Evolutionary conservation across 768 basidiomycete species (phyloP).

Genomic region (Kwoniella bestiolae): DNA sequence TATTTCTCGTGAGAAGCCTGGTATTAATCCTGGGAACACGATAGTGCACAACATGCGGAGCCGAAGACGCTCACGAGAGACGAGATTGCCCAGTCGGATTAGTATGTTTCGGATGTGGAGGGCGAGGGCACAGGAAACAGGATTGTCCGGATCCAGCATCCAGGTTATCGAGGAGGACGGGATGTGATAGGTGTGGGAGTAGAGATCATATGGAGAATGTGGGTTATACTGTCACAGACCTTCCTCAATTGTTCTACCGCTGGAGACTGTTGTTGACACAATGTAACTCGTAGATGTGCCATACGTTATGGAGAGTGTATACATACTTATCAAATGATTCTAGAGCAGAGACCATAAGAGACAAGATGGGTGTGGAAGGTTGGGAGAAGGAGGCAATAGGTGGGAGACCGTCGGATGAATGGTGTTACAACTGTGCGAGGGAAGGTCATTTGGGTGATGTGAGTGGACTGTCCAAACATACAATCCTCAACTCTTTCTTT

Average conservation of each 20-base stretch:
- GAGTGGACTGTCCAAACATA: slow-evolving; percentile 10
- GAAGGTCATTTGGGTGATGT: slow-evolving; percentile 52
- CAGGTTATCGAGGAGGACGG: slow-evolving; percentile 28
- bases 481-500: no score
- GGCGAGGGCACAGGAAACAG: slow-evolving; percentile 40
- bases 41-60: slow-evolving; percentile 46
- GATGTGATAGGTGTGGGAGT: slow-evolving; percentile 46
- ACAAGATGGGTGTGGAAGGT: slow-evolving; percentile 23
- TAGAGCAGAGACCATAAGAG: slow-evolving; percentile 16
- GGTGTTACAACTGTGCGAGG: slow-evolving; percentile 52
- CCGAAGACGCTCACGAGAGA: slow-evolving; percentile 46
- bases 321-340: slow-evolving; percentile 27
- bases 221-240: slow-evolving; percentile 14
- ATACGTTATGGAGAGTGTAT: slow-evolving; percentile 48
- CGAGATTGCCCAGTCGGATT: slow-evolving; percentile 46
- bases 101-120: slow-evolving; percentile 50
- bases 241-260: no score
- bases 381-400: slow-evolving; percentile 50
- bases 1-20: neutral
- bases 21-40: neutral
- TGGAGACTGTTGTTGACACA: neutral
- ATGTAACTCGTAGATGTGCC: slow-evolving; percentile 38
- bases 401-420: slow-evolving; percentile 33
- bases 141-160: slow-evolving; percentile 43
- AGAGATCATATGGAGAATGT: slow-evolving; percentile 47